Evolutionary conservation across 345 rosid genomes (phyloP).

Genomic region (Reutealis trisperma): DNA sequence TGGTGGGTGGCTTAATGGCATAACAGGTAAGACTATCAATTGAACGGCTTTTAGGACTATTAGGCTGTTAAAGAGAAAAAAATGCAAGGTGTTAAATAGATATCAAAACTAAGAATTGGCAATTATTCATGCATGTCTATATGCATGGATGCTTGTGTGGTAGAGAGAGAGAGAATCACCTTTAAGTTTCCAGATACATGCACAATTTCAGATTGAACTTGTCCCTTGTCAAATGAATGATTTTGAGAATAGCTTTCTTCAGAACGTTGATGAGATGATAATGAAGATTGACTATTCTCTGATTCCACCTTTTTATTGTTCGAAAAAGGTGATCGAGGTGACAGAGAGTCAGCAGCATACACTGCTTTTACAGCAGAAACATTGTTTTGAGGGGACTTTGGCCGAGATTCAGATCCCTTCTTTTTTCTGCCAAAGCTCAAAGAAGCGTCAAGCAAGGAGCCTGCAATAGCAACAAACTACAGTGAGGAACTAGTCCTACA

Average conservation of each 20-base stretch:
- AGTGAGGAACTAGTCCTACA: not conserved
- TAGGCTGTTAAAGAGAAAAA: conserved; percentile 24
- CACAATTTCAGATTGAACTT: conserved; percentile 31
- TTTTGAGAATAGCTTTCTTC: conserved; percentile 37
- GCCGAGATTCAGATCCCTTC: conserved; percentile 51
- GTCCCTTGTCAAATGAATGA: conserved; percentile 45
- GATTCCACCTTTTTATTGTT: conserved; percentile 38
- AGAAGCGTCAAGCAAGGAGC: conserved; percentile 48
- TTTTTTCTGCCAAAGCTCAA: conserved; percentile 66
- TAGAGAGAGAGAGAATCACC: conserved; percentile 12
- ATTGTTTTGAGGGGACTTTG: conserved; percentile 44
- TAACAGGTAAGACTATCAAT: conserved; percentile 23
- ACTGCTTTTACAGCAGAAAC: conserved; percentile 24
- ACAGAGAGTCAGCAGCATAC: conserved; percentile 28
- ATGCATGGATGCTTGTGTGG: not conserved
- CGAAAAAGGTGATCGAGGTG: conserved; percentile 35
- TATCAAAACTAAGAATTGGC: not conserved
- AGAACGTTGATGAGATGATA: conserved; percentile 44
- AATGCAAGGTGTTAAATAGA: not conserved
- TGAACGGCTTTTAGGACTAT: conserved; percentile 26
- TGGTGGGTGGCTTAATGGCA: conserved; percentile 20
- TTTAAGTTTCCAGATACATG: conserved; percentile 30
- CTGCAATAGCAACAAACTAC: conserved; percentile 30
- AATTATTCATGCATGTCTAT: not conserved
- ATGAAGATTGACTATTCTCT: conserved; percentile 35